A percentile compares a stretch with the other conserved stretches of the same genome.
phyloP scores from a whole-genome alignment of 495 filamentous ascomycete species.

The Melanomma pulvis-pyrius region DNA sequence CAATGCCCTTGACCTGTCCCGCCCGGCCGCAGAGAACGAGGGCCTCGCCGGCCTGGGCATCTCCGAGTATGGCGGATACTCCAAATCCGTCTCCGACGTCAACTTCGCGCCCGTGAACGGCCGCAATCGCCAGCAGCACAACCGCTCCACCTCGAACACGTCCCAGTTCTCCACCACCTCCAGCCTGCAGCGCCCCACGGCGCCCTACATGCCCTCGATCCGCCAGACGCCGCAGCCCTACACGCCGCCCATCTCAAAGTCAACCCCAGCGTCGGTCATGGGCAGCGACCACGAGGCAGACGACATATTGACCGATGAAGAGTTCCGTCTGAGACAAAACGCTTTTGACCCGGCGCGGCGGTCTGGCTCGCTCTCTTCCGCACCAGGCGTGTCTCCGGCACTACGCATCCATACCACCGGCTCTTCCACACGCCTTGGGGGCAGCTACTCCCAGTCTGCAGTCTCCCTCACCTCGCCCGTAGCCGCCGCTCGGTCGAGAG shows the following conservation, averaged over 20 bases:
- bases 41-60: constrained; percentile 59
- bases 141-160: constrained; percentile 59
- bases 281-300: constrained; percentile 48
- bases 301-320: constrained; percentile 43
- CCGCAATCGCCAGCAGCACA: constrained; percentile 47
- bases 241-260: constrained; percentile 58
- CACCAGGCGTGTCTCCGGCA: constrained; percentile 29
- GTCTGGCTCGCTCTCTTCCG: constrained; percentile 43
- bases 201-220: constrained; percentile 63
- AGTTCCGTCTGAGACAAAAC: constrained; percentile 38
- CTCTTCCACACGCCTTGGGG: constrained; percentile 52
- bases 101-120: constrained; percentile 40
- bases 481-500: constrained; percentile 38
- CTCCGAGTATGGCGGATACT: constrained; percentile 48
- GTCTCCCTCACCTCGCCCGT: constrained; percentile 51
- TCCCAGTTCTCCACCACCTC: constrained; percentile 60
- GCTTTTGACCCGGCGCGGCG: constrained; percentile 35
- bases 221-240: constrained; percentile 61
- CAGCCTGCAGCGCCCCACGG: constrained; percentile 51
- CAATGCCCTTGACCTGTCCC: constrained; percentile 57
- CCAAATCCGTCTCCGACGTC: constrained; percentile 47
- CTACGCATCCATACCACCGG: constrained; percentile 49
- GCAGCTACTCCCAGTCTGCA: constrained; percentile 57
- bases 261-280: constrained; percentile 53
- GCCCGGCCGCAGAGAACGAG: constrained; percentile 59